Evolutionary conservation across 768 basidiomycete species (phyloP).

Genomic region (Podaxis mareebaensis): DNA sequence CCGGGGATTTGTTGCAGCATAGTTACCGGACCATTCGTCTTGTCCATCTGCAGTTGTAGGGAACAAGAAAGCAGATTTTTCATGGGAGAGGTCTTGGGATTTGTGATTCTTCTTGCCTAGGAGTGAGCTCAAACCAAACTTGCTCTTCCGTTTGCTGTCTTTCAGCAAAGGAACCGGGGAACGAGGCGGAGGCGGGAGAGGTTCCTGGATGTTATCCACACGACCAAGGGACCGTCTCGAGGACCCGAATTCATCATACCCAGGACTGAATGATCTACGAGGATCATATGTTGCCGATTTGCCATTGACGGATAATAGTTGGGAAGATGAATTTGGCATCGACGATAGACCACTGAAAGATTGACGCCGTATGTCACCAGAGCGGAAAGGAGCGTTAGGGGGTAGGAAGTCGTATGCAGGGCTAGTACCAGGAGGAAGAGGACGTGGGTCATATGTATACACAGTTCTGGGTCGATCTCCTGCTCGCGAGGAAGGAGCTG

Average conservation of each 20-base stretch:
- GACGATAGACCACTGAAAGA: conserved; percentile 73
- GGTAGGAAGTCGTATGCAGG: conserved; percentile 54
- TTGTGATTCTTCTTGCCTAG: conserved; percentile 54
- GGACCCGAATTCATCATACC: conserved; percentile 74
- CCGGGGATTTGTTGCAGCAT: conserved; percentile 51
- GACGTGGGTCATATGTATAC: conserved; percentile 60
- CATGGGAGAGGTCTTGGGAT: conserved; percentile 25
- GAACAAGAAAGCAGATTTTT: conserved; percentile 13
- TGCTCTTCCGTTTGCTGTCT: conserved; percentile 67
- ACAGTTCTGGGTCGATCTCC: conserved; percentile 67
- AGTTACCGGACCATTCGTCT: conserved; percentile 21
- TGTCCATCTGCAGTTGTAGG: conserved; percentile 11
- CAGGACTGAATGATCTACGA: conserved; percentile 37
- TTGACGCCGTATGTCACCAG: conserved; percentile 61
- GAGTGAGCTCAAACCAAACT: conserved; percentile 66
- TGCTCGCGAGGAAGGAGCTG: conserved; percentile 37
- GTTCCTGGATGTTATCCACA: conserved; percentile 37
- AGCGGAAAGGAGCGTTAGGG: conserved; percentile 65
- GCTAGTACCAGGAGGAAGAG: conserved; percentile 43
- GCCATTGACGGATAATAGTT: conserved; percentile 45
- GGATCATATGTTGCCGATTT: conserved; percentile 36
- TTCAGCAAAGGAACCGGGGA: conserved; percentile 33
- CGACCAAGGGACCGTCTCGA: conserved; percentile 61
- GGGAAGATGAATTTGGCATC: conserved; percentile 50
- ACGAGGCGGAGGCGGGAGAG: conserved; percentile 21